Conservation (phyloP, 2,329 filamentous ascomycete genomes). For the Cladophialophora carrionii region DNA sequence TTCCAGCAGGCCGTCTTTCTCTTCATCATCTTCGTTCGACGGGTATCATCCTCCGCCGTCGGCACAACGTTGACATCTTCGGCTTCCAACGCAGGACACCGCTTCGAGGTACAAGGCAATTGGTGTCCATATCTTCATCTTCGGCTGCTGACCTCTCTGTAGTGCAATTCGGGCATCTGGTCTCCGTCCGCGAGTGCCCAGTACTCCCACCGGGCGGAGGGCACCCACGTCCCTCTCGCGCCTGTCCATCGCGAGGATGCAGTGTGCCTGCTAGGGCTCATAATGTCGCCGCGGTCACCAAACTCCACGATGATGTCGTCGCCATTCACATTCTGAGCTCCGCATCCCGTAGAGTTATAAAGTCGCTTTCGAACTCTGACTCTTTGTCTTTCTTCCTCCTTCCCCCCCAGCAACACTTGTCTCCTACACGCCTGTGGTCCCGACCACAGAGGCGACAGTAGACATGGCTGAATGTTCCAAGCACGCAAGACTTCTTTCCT, state of each 20-base stretch:
- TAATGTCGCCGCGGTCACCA: no score
- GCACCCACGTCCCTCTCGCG: no score
- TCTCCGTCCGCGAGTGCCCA: neutral
- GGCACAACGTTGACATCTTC: no score
- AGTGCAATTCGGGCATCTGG: neutral
- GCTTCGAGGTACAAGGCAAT: neutral
- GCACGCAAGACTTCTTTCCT: neutral
- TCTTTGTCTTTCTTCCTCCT: neutral
- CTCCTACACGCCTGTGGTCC: neutral
- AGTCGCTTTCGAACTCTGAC: neutral
- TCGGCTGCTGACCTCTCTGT: neutral
- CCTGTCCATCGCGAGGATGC: no score
- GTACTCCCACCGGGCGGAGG: neutral
- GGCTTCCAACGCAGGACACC: no score
- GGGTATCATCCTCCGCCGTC: neutral
- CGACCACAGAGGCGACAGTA: neutral
- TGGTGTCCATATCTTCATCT: neutral
- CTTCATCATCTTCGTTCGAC: neutral
- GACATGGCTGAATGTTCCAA: neutral
- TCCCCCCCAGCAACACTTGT: neutral
- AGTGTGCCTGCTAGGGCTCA: no score
- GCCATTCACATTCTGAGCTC: neutral
- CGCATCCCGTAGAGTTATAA: neutral
- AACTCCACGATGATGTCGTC: neutral
- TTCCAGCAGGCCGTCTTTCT: neutral